Evolutionary conservation across 768 basidiomycete genomes (phyloP).

Genomic region (Macrolepiota fuliginosa): DNA sequence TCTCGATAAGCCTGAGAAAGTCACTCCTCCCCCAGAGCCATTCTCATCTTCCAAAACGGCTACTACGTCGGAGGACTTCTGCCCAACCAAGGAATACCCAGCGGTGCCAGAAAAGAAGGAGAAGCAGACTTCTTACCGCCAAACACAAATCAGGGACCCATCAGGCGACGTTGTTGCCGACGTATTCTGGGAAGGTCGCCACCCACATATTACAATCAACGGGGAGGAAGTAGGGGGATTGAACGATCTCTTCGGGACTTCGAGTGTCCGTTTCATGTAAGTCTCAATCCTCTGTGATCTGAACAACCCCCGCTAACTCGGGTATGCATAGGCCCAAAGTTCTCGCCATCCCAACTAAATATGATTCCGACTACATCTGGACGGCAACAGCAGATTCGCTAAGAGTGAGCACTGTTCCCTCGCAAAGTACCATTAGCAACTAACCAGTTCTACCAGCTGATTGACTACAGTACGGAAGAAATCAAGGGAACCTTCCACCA

Average conservation of each 20-base stretch:
- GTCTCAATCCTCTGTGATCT: conserved; percentile 17
- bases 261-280: conserved; percentile 53
- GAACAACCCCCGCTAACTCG: conserved; percentile 5
- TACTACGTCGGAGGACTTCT: conserved; percentile 10
- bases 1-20: conserved; percentile 26
- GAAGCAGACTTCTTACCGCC: conserved; percentile 25
- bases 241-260: conserved; percentile 55
- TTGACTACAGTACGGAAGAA: conserved; percentile 49
- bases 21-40: conserved; percentile 20
- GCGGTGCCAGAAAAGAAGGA: conserved; percentile 17
- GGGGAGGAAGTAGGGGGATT: conserved; percentile 50
- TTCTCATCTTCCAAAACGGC: conserved; percentile 14
- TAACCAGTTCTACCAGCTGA: conserved; percentile 33
- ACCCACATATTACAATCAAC: conserved; percentile 49
- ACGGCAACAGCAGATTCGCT: conserved; percentile 52
- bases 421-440: not conserved
- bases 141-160: conserved; percentile 42
- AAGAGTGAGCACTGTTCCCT: conserved; percentile 34
- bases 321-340: conserved; percentile 45
- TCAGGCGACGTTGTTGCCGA: conserved; percentile 41
- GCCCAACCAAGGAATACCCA: conserved; percentile 16
- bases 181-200: conserved; percentile 51
- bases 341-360: conserved; percentile 60
- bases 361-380: conserved; percentile 61
- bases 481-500: conserved; percentile 51